These are phyloP conservation scores for Lolium multiflorum DNA, from an alignment of 176 grass and related monocot species.

Conservation along the genomic window DNA sequence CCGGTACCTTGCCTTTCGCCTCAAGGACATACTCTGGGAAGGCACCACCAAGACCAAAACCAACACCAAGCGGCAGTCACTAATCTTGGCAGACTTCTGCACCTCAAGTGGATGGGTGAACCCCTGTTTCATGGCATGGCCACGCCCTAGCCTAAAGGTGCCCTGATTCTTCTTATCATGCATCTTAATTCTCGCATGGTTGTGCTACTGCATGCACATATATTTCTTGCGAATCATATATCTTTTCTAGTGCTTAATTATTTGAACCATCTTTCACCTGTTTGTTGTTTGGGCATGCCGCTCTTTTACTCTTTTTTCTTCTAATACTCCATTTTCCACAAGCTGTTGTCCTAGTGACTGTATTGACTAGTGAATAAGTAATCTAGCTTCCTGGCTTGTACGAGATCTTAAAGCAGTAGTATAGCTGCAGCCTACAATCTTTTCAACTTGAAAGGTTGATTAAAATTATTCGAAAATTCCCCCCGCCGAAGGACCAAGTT, in stretches of 20 bases:
- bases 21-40: neutral
- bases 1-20: neutral
- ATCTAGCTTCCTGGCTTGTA: neutral
- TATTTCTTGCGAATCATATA: neutral
- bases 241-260: no score
- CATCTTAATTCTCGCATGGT: neutral
- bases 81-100: neutral
- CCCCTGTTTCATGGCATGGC: conserved; percentile 7
- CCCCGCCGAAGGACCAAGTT: neutral
- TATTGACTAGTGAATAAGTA: neutral
- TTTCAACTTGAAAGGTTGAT: neutral
- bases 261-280: no score
- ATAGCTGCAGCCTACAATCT: neutral
- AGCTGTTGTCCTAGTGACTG: neutral
- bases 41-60: neutral
- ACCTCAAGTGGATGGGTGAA: neutral
- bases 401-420: neutral
- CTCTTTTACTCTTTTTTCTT: neutral
- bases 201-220: neutral
- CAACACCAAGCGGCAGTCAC: neutral
- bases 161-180: neutral
- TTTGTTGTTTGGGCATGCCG: no score
- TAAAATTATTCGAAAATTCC: neutral
- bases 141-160: neutral
- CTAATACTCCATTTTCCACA: neutral